phyloP scores from a whole-genome alignment of 495 filamentous ascomycete species.

The Diplogelasinospora grovesii region DNA sequence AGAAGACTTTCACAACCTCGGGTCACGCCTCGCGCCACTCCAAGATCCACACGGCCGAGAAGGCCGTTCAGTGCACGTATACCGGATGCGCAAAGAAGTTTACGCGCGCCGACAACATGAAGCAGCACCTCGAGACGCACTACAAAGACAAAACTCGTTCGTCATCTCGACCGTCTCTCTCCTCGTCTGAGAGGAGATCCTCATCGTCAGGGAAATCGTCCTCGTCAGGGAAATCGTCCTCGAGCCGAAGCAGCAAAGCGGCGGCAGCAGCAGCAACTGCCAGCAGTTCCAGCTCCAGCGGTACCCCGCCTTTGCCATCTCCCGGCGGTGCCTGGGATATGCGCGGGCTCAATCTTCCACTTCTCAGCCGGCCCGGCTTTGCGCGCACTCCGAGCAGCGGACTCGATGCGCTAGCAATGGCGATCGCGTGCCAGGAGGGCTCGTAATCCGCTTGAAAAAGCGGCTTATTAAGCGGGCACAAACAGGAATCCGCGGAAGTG shows the following conservation, averaged over 20 bases:
- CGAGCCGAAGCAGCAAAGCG: slow-evolving; percentile 15
- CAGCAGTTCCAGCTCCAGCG: not conserved
- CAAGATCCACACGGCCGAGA: slow-evolving; percentile 95
- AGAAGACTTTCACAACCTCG: slow-evolving; percentile 88
- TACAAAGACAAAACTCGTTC: slow-evolving; percentile 47
- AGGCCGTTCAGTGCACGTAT: slow-evolving; percentile 80
- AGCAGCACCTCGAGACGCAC: slow-evolving; percentile 92
- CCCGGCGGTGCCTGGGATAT: slow-evolving; percentile 36
- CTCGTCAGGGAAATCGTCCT: slow-evolving; percentile 27
- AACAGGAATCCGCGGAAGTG: no score
- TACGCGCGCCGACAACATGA: slow-evolving; percentile 97
- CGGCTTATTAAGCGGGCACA: no score
- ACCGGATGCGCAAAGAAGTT: slow-evolving; percentile 80
- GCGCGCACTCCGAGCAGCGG: slow-evolving; percentile 28
- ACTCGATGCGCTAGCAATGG: slow-evolving; percentile 36
- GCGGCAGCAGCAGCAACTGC: slow-evolving; percentile 3
- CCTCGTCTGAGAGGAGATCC: slow-evolving; percentile 23
- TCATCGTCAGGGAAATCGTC: slow-evolving; percentile 28
- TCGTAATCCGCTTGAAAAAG: slow-evolving; percentile 14
- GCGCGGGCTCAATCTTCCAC: slow-evolving; percentile 33
- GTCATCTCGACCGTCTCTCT: slow-evolving; percentile 16
- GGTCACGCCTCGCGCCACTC: slow-evolving; percentile 94
- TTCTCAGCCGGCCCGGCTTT: slow-evolving; percentile 29
- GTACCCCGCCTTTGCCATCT: slow-evolving; percentile 18
- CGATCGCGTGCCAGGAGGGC: slow-evolving; percentile 32